phyloP scores from a whole-genome alignment of 192 early-diverging fungal species.

The Gryganskiella cystojenkinii region DNA sequence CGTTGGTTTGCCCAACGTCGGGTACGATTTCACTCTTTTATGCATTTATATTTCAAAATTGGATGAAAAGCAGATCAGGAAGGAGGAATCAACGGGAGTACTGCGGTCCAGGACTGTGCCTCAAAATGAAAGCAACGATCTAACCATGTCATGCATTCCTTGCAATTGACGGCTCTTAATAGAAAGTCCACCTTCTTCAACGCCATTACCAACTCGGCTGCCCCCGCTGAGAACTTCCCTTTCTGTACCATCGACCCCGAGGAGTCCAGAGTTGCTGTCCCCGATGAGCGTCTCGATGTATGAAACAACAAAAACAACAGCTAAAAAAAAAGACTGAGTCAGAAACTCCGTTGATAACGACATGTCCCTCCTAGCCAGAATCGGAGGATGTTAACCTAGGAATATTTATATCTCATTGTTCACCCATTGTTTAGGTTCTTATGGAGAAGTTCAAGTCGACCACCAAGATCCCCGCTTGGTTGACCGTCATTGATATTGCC shows the following conservation, averaged over 20 bases:
- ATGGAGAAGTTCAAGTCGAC: conserved; percentile 71
- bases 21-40: conserved; percentile 37
- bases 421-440: not conserved
- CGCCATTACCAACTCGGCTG: conserved; percentile 77
- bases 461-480: conserved; percentile 77
- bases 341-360: no score
- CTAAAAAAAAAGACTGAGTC: no score
- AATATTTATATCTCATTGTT: not conserved
- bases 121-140: no score
- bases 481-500: conserved; percentile 97
- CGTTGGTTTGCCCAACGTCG: conserved; percentile 98
- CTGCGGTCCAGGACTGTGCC: no score
- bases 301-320: conserved; percentile 45
- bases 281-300: conserved; percentile 91
- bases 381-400: not conserved
- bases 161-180: not conserved
- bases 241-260: conserved; percentile 96
- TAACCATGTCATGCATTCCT: not conserved
- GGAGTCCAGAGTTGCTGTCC: conserved; percentile 91
- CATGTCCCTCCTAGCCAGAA: no score
- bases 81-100: not conserved
- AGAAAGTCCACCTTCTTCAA: conserved; percentile 91
- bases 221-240: conserved; percentile 93
- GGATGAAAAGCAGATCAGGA: not conserved
- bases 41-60: not conserved